Evolutionary conservation across 768 basidiomycete species (phyloP).

Genomic region (Tulasnella sp.): DNA sequence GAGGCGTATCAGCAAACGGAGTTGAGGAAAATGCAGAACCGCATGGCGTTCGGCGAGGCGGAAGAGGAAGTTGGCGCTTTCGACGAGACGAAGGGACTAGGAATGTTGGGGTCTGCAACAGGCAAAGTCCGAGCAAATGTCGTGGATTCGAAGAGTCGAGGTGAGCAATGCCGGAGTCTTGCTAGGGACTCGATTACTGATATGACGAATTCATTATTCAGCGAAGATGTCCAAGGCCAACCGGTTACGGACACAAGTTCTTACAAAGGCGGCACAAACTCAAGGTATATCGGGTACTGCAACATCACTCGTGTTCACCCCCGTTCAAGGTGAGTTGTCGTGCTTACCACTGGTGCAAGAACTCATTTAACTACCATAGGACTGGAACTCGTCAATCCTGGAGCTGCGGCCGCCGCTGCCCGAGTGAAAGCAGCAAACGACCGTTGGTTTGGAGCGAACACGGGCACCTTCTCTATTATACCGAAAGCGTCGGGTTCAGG

Average conservation of each 20-base stretch:
- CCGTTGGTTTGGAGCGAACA: constrained; percentile 78
- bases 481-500: constrained; percentile 3
- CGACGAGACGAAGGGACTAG: constrained; percentile 96
- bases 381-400: constrained; percentile 92
- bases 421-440: constrained; percentile 96
- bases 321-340: constrained; percentile 73
- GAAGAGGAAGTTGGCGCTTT: constrained; percentile 97
- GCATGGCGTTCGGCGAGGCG: constrained; percentile 92
- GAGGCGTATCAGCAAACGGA: constrained; percentile 98
- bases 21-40: constrained; percentile 93
- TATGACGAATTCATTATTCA: constrained; percentile 43
- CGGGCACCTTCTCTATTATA: constrained; percentile 61
- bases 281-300: constrained; percentile 69
- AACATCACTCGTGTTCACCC: constrained; percentile 91
- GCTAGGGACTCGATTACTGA: neutral
- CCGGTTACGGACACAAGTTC: constrained; percentile 83
- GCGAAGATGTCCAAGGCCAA: constrained; percentile 97
- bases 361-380: constrained; percentile 50
- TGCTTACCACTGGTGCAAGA: neutral
- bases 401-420: constrained; percentile 65
- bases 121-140: constrained; percentile 88
- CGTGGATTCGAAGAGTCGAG: constrained; percentile 89
- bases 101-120: constrained; percentile 85
- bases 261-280: constrained; percentile 66
- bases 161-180: constrained; percentile 51